Evolutionary conservation across 1,284 basidiomycete genomes (phyloP).

Genomic region (Bjerkandera adusta): DNA sequence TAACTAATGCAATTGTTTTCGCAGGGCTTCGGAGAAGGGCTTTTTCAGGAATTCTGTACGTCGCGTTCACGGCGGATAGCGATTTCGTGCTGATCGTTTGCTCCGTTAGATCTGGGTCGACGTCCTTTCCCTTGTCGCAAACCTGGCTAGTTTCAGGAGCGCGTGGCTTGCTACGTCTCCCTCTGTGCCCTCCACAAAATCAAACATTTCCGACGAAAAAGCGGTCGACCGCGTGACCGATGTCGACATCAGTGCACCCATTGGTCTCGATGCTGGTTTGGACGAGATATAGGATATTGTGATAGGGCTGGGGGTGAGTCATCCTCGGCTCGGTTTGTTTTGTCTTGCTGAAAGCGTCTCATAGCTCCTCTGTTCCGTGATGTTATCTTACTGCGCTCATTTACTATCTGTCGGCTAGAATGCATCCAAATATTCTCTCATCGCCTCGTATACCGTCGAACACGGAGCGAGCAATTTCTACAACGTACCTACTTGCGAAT

Average conservation of each 20-base stretch:
- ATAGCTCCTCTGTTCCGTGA: too few relatives aligned
- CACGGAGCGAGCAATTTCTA: too few relatives aligned
- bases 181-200: background rate
- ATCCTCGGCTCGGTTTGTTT: background rate
- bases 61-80: too few relatives aligned
- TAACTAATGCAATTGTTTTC: background rate
- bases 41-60: conserved; percentile 63
- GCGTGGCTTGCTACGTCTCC: background rate
- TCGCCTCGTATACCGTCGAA: background rate
- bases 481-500: too few relatives aligned
- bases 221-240: conserved; percentile 2
- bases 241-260: conserved; percentile 7
- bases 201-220: conserved; percentile 1
- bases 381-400: background rate
- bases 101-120: conserved; percentile 4
- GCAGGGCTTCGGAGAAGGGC: conserved; percentile 67
- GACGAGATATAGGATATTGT: conserved; percentile 11
- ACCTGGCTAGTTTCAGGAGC: conserved; percentile 5
- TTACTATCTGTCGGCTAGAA: background rate
- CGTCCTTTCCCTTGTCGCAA: conserved; percentile 2
- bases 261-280: conserved; percentile 14
- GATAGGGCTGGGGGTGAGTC: background rate
- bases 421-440: background rate
- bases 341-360: too few relatives aligned
- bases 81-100: too few relatives aligned